phyloP scores from a whole-genome alignment of 192 early-diverging fungal species.

The Pilobolus umbonatus region DNA sequence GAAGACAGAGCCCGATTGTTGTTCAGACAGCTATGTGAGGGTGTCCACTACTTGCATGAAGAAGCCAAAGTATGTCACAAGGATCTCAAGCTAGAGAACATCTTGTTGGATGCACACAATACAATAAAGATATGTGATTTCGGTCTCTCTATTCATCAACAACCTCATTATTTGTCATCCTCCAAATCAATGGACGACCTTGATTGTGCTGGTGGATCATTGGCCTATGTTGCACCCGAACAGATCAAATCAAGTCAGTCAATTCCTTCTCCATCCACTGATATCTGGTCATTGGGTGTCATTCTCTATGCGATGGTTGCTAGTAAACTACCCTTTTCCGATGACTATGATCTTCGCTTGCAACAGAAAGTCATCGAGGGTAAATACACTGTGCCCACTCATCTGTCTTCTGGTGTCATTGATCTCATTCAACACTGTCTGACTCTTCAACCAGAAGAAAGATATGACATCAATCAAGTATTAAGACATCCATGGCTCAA shows the following conservation, averaged over 20 bases:
- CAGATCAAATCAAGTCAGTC: constrained; percentile 46
- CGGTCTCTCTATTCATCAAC: constrained; percentile 62
- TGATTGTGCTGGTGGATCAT: constrained; percentile 50
- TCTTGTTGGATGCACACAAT: constrained; percentile 63
- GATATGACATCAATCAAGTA: constrained; percentile 42
- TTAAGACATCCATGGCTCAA: constrained; percentile 23
- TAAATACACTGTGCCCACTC: constrained; percentile 40
- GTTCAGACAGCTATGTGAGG: constrained; percentile 71
- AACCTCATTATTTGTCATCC: constrained; percentile 10
- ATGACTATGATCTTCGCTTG: constrained; percentile 66
- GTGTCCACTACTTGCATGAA: constrained; percentile 75
- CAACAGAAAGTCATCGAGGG: constrained; percentile 67
- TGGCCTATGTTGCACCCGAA: constrained; percentile 72
- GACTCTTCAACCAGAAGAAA: constrained; percentile 34
- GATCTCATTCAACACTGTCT: constrained; percentile 44
- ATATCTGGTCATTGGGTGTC: constrained; percentile 77
- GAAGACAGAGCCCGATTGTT: constrained; percentile 51
- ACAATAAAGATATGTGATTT: constrained; percentile 86
- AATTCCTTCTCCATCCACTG: constrained; percentile 48
- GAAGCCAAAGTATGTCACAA: constrained; percentile 63
- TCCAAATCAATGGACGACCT: constrained; percentile 9
- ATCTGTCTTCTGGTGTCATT: constrained; percentile 32
- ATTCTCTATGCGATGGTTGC: constrained; percentile 67
- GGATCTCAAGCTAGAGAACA: constrained; percentile 93
- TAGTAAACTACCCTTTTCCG: constrained; percentile 67